Percentiles rank a stretch among this genome's conserved stretches.
These are phyloP conservation scores for Thymus quinquecostatus DNA, from an alignment of 257 asterid genomes.

Conservation along the genomic window DNA sequence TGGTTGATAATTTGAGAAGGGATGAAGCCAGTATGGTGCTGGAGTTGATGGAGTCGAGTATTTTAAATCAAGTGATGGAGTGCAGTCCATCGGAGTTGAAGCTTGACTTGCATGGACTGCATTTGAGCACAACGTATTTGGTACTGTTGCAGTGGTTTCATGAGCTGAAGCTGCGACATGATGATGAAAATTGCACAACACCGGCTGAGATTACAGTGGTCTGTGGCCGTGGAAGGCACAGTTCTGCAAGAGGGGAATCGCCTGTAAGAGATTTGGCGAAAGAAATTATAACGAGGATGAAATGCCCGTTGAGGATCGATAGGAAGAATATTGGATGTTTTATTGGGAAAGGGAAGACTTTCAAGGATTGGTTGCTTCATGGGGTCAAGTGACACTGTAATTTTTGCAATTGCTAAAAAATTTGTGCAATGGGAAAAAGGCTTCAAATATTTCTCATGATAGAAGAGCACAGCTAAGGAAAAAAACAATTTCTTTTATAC, in stretches of 20 bases:
- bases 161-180: conserved; percentile 48
- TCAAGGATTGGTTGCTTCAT: conserved; percentile 64
- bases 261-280: conserved; percentile 68
- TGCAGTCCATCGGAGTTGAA: conserved; percentile 63
- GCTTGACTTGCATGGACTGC: conserved; percentile 95
- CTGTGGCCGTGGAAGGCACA: conserved; percentile 84
- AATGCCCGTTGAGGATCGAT: conserved; percentile 81
- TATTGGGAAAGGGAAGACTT: conserved; percentile 63
- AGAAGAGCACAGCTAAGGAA: not conserved
- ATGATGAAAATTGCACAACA: conserved; percentile 29
- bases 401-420: not conserved
- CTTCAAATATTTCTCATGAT: not conserved
- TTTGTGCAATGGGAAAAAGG: not conserved
- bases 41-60: conserved; percentile 52
- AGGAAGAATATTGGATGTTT: conserved; percentile 80
- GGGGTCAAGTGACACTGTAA: conserved; percentile 9
- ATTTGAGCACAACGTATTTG: conserved; percentile 66
- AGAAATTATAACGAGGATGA: conserved; percentile 50
- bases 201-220: conserved; percentile 66
- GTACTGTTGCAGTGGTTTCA: conserved; percentile 77
- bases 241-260: conserved; percentile 71
- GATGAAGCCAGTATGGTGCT: conserved; percentile 58
- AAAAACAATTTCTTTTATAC: not conserved
- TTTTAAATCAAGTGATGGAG: conserved; percentile 58
- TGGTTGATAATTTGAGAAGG: conserved; percentile 43